Evolutionary conservation across 2,329 filamentous ascomycete species (phyloP), one percentile per base, ranked within the genome.

Genomic region (Ophiostoma novo-ulmi): DNA sequence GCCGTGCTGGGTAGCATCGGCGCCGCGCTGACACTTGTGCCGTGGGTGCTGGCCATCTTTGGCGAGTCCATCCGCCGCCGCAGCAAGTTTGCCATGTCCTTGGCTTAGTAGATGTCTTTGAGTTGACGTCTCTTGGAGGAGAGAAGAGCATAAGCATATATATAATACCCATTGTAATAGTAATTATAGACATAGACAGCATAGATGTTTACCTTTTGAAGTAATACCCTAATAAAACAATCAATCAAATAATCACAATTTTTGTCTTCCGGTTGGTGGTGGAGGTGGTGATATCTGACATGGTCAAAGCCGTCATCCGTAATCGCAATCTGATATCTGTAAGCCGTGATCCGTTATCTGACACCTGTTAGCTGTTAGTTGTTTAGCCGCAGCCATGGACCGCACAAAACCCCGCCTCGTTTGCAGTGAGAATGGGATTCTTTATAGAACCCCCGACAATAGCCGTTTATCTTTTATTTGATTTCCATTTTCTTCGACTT

Each of bases 41-140:
- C 94, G 0, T 97, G 93, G 91, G 88, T 94, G 0, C 78, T 97
- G 69, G 86, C 94, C 0, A 87, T 95, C 41, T 95, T 88, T 74
- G 94, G 94, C 0, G 88, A 90, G 44, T 85, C 77, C 74, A 97
- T 97, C 73, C 84, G 94, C 38, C 85, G 86, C 13, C 86, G 89
- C 77, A 95, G 92, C 77, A 90, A 88, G 75, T 91, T 97, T 80
- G 93, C 93, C 5, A 85, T 84, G 77, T 75, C 38, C 5, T n/a
- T 70, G 48, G 31, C 70, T 58, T 31, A 58, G 52, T n/a, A 11
- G 58, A 20, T 8, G 13, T 63, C 13, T 26, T 7, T 48, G 6
- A 11, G n/a, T 20, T 11, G 6, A n/a, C 20, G 52, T 22, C n/a
- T 22, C 20, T 17, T 14, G 44, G 17, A 48, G 22, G 22, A 2